Conservation (phyloP, 2,329 filamentous ascomycete genomes). For the Ophiostoma perfectum region DNA sequence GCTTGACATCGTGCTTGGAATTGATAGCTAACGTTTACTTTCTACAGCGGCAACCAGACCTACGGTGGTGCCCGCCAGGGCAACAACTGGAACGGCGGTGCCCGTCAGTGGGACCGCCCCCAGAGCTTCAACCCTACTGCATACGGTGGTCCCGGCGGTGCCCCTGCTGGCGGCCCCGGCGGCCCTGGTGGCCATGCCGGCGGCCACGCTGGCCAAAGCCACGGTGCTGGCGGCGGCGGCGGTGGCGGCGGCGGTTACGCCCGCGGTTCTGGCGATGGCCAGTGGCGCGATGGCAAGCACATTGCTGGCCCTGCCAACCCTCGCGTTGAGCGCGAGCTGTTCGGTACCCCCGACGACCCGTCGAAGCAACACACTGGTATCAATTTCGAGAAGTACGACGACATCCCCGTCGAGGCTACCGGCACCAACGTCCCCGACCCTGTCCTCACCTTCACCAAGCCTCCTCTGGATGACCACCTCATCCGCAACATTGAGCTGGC, state of each 20-base stretch:
- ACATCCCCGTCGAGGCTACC: slow-evolving; percentile 96
- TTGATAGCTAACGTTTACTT: slow-evolving; percentile 15
- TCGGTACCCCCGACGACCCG: slow-evolving; percentile 79
- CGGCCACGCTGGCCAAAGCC: slow-evolving; percentile 33
- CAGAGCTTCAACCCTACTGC: slow-evolving; percentile 56
- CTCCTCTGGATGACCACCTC: slow-evolving; percentile 90
- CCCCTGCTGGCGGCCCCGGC: slow-evolving; percentile 8
- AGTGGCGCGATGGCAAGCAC: slow-evolving; percentile 97
- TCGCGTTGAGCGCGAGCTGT: slow-evolving; percentile 90
- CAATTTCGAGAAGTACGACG: slow-evolving; percentile 99
- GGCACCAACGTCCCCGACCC: slow-evolving; percentile 90
- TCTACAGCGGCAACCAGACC: slow-evolving; percentile 41
- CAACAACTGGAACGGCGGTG: slow-evolving; percentile 33
- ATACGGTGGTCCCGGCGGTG: slow-evolving; percentile 44
- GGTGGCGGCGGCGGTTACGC: slow-evolving; percentile 50
- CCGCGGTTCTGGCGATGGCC: slow-evolving; percentile 86
- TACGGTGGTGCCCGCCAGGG: slow-evolving; percentile 35
- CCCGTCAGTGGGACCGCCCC: slow-evolving; percentile 29
- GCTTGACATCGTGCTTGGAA: neutral
- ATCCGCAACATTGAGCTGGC: slow-evolving; percentile 89
- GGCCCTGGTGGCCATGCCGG: slow-evolving; percentile 6
- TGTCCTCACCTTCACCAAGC: slow-evolving; percentile 84
- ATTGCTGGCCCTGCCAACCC: slow-evolving; percentile 81
- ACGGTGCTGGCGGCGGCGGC: slow-evolving; percentile 32
- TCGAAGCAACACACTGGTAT: slow-evolving; percentile 96